Conservation (phyloP, 1,284 basidiomycete genomes). For the Trichosporon asahii region DNA sequence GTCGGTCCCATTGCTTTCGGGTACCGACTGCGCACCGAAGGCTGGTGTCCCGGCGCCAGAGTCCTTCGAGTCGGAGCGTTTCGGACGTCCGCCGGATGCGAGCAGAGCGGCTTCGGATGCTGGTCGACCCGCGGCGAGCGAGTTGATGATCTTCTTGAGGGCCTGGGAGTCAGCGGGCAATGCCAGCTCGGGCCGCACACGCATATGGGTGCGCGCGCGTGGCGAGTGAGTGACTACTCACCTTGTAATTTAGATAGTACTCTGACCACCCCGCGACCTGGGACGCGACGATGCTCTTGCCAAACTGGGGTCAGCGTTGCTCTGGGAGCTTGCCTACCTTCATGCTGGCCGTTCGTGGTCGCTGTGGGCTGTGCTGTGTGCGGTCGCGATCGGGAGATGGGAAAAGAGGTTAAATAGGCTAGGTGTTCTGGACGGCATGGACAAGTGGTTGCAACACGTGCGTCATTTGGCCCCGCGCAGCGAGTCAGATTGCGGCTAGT, state of each 20-base stretch:
- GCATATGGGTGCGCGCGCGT: background rate
- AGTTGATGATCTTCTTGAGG: slow-evolving; percentile 78
- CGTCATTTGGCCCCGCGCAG: slow-evolving; percentile 8
- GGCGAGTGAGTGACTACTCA: slow-evolving; percentile 23
- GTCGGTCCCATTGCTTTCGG: slow-evolving; percentile 25
- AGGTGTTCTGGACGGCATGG: background rate
- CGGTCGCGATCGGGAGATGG: background rate
- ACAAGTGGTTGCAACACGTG: background rate
- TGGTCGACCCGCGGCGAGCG: slow-evolving; percentile 82
- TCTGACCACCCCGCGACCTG: slow-evolving; percentile 96
- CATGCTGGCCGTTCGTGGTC: slow-evolving; percentile 5
- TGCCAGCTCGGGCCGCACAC: background rate
- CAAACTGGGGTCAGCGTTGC: slow-evolving; percentile 64
- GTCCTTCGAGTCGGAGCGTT: background rate
- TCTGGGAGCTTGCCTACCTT: background rate
- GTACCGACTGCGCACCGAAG: slow-evolving; percentile 7
- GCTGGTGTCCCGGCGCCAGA: slow-evolving; percentile 20
- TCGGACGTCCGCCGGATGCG: slow-evolving; percentile 73
- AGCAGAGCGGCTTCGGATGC: slow-evolving; percentile 83
- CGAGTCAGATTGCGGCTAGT: slow-evolving; percentile 1
- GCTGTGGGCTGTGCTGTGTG: background rate
- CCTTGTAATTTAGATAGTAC: slow-evolving; percentile 97
- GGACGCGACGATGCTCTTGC: slow-evolving; percentile 94
- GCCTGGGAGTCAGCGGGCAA: slow-evolving; percentile 28
- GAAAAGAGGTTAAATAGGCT: slow-evolving; percentile 7